phyloP scores from a whole-genome alignment of 2,329 filamentous ascomycete species.

The Aspergillus pseudonomiae region DNA sequence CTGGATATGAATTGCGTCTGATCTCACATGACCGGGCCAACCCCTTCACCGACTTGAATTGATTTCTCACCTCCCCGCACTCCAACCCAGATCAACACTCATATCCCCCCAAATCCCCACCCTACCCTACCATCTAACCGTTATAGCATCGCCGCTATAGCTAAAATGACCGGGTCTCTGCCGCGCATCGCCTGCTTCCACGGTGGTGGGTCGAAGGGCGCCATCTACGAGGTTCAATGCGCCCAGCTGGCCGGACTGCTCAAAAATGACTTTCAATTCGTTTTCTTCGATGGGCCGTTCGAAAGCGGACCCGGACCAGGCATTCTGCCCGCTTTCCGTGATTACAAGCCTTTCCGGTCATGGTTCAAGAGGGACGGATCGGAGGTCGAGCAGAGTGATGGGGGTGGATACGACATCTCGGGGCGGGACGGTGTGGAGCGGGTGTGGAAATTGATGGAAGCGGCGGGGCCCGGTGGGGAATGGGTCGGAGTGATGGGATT shows the following conservation, averaged over 20 bases:
- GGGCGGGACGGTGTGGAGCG: constrained; percentile 25
- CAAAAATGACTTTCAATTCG: constrained; percentile 18
- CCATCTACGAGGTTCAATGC: constrained; percentile 26
- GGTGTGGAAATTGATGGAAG: constrained; percentile 22
- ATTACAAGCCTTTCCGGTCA: constrained; percentile 21
- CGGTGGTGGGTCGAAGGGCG: constrained; percentile 23
- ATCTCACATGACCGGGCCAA: not conserved
- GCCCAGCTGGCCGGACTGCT: constrained; percentile 19
- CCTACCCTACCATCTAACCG: not conserved
- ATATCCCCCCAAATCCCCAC: not conserved
- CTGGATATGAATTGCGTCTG: too few relatives aligned
- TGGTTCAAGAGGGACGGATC: constrained; percentile 22
- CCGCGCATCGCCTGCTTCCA: constrained; percentile 30
- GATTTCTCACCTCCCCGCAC: not conserved
- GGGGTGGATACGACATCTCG: constrained; percentile 22
- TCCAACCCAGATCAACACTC: not conserved
- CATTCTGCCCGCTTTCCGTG: constrained; percentile 25
- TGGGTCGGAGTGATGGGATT: constrained; percentile 30
- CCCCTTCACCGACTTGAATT: not conserved
- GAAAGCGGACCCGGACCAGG: constrained; percentile 21
- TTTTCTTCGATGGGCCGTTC: constrained; percentile 27
- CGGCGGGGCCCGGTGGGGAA: constrained; percentile 9
- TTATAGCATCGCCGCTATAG: not conserved
- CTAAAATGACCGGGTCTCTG: not conserved
- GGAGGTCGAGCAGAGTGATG: constrained; percentile 15